phyloP scores from a whole-genome alignment of 1,139 yeast genomes.

The Yamadazyma oceani region DNA sequence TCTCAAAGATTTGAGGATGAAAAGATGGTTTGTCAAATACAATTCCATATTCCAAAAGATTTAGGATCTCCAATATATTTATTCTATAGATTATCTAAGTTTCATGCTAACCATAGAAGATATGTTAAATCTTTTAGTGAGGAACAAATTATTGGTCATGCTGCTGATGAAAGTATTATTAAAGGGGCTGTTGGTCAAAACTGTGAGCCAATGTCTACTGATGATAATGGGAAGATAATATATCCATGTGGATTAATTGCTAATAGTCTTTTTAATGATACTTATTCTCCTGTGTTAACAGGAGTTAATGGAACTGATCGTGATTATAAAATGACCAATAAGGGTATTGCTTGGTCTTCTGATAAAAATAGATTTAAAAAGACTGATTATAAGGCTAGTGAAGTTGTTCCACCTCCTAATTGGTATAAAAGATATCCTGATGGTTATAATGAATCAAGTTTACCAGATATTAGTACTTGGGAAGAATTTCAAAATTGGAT shows the following conservation, averaged over 20 bases:
- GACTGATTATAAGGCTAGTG: conserved; percentile 55
- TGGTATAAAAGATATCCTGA: conserved; percentile 67
- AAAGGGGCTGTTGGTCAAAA: conserved; percentile 76
- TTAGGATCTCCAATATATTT: conserved; percentile 76
- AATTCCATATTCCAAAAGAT: conserved; percentile 74
- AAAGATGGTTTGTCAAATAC: conserved; percentile 66
- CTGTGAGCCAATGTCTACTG: conserved; percentile 77
- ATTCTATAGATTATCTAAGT: conserved; percentile 79
- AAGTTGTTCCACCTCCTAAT: conserved; percentile 76
- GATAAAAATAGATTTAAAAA: conserved; percentile 60
- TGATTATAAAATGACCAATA: conserved; percentile 50
- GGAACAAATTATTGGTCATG: conserved; percentile 80
- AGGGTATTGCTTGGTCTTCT: conserved; percentile 67
- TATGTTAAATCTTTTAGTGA: conserved; percentile 89
- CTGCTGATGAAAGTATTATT: conserved; percentile 54
- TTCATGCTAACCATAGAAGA: conserved; percentile 92
- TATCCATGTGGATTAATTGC: conserved; percentile 85
- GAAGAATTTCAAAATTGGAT: conserved; percentile 93
- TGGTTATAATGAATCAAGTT: conserved; percentile 65
- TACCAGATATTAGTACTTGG: conserved; percentile 61
- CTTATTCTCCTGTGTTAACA: conserved; percentile 45
- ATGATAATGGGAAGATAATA: conserved; percentile 51
- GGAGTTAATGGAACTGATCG: conserved; percentile 39
- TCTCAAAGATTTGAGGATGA: conserved; percentile 56
- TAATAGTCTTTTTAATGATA: conserved; percentile 73